These are phyloP conservation scores for Wolfiporia cocos DNA, from an alignment of 1,284 basidiomycete genomes.

Conservation along the genomic window DNA sequence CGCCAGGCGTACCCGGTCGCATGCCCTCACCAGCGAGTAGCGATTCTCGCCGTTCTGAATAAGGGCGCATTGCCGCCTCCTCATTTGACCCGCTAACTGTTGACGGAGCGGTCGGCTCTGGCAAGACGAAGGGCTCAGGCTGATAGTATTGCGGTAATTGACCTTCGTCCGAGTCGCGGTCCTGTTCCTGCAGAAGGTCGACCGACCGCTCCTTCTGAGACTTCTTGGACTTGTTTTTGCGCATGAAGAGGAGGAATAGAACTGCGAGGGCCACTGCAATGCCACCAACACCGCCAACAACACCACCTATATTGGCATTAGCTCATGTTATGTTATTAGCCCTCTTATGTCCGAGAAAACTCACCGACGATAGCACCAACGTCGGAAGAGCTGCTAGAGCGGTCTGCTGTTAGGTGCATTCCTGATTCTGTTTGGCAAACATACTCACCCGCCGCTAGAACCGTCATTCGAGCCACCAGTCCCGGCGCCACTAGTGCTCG, in stretches of 20 bases:
- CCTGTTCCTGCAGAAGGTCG: conserved; percentile 55
- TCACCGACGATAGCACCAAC: conserved; percentile 57
- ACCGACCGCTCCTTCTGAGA: conserved; percentile 48
- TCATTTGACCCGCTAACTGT: no score
- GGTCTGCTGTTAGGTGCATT: background rate
- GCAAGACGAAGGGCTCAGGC: conserved; percentile 68
- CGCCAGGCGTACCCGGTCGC: conserved; percentile 17
- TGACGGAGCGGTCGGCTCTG: conserved; percentile 46
- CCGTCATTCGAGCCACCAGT: conserved; percentile 13
- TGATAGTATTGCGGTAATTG: conserved; percentile 60
- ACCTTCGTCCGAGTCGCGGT: conserved; percentile 39
- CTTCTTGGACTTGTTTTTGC: conserved; percentile 29
- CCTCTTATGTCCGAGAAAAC: conserved; percentile 7
- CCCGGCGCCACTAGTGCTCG: conserved; percentile 32
- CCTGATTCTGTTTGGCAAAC: background rate
- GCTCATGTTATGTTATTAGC: background rate
- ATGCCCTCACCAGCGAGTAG: conserved; percentile 8
- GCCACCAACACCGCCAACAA: conserved; percentile 64
- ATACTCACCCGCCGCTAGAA: conserved; percentile 4
- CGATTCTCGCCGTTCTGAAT: conserved; percentile 13
- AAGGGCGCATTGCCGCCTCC: conserved; percentile 9
- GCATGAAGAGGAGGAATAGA: conserved; percentile 48
- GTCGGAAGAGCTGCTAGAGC: conserved; percentile 29
- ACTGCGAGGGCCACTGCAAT: conserved; percentile 37
- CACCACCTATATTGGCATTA: conserved; percentile 38